Evolutionary conservation across 2,329 filamentous ascomycete species (phyloP), one percentile per base, ranked within the genome.

Genomic region (Microcyclospora pomicola): DNA sequence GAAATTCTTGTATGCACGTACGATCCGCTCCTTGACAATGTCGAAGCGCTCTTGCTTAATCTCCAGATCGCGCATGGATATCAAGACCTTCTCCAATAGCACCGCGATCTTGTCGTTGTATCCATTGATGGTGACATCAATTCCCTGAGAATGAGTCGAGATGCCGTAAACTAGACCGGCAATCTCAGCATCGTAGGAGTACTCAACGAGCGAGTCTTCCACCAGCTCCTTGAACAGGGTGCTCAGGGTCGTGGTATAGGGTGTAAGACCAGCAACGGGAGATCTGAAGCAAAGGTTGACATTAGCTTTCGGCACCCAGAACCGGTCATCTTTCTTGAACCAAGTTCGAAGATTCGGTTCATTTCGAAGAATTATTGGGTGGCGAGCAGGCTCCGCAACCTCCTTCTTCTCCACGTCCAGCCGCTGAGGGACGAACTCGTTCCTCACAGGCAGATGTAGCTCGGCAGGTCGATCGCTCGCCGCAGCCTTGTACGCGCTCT

Each of bases 311-410:
- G 91, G 91, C 9, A 96, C 91, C 87, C 88, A 96, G 61, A 96
- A 98, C 0, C 80, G 86, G 51, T 98, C 91, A 52, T 98, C 91
- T 63, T 96, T 96, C 68, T 98, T 98, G 68, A 79, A 95, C 91
- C 91, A 98, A 2, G 84, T 80, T 24, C 87, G 77, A 1, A 83
- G 77, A 27, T 77, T 66, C 5, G 78, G 70, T 48, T 95, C 88
- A 50, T 93, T 86, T 48, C 87, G 78, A 44, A 98, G 80, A 15
- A 98, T 68, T 43, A 78, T 80, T 0, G 91, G 91, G 1, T 76
- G 69, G 39, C 81, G 71, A 0, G 78, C 67, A 1, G 86, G 81
- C 49, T 82, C 74, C 16, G 75, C 69, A n/a, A 91, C 72, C 28
- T 93, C 83, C 60, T 85, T 93, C 69, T 91, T 94, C 59, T 95